phyloP scores from a whole-genome alignment of 495 filamentous ascomycete genomes.

The Trichoderma parareesei region DNA sequence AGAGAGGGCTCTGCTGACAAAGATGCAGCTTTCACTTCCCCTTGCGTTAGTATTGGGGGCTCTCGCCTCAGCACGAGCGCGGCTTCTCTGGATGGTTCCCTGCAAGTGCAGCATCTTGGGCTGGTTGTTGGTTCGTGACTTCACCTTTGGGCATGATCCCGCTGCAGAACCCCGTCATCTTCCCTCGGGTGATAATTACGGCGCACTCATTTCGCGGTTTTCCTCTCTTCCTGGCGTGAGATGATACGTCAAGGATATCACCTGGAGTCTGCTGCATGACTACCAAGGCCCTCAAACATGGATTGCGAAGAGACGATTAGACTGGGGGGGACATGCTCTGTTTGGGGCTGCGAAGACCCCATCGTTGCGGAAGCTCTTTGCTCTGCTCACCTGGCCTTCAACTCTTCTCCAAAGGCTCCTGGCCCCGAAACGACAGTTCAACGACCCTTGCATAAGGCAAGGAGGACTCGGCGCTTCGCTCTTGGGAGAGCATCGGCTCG shows the following conservation, averaged over 20 bases:
- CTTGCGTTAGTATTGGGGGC: background rate
- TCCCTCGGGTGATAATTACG: background rate
- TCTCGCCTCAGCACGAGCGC: background rate
- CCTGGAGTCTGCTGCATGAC: constrained; percentile 88
- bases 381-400: background rate
- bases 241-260: constrained; percentile 69
- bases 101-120: background rate
- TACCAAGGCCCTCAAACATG: constrained; percentile 69
- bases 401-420: background rate
- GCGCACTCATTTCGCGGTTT: background rate
- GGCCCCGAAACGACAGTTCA: background rate
- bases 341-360: background rate
- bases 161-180: background rate
- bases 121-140: background rate
- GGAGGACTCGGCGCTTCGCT: background rate
- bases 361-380: background rate
- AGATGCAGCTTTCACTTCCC: background rate
- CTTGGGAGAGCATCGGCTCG: background rate
- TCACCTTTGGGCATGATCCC: background rate
- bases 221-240: constrained; percentile 19
- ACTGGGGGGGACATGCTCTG: background rate
- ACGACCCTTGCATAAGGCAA: background rate
- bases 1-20: background rate
- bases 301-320: constrained; percentile 31
- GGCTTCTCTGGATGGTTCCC: background rate